Conservation (phyloP, 441 rosid species). For the Erysimum pusillum region DNA sequence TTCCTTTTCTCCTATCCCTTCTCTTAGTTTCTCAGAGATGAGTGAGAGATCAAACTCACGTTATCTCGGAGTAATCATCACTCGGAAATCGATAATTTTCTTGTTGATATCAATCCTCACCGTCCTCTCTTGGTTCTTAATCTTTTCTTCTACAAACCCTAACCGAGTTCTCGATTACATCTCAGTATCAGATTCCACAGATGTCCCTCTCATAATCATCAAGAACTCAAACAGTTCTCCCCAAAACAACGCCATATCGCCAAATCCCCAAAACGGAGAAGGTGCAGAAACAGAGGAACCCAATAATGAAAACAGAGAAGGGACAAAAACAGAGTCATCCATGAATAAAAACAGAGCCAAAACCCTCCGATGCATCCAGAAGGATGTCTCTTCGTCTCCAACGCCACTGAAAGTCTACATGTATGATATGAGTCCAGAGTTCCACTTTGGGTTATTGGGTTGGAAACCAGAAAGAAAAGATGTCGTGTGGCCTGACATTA, state of each 20-base stretch:
- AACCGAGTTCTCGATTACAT: slow-evolving; percentile 53
- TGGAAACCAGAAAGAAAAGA: slow-evolving; percentile 65
- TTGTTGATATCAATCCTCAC: slow-evolving; percentile 63
- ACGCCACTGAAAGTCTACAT: slow-evolving; percentile 73
- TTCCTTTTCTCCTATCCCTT: slow-evolving; percentile 40
- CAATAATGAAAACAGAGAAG: slow-evolving; percentile 27
- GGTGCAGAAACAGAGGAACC: slow-evolving; percentile 35
- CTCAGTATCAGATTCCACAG: slow-evolving; percentile 49
- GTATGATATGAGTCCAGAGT: slow-evolving; percentile 89
- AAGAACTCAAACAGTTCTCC: slow-evolving; percentile 36
- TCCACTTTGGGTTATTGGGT: slow-evolving; percentile 79
- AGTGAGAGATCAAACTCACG: slow-evolving; percentile 60
- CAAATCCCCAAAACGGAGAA: slow-evolving; percentile 44
- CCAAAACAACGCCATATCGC: slow-evolving; percentile 41
- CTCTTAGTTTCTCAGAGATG: slow-evolving; percentile 51
- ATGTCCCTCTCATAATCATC: slow-evolving; percentile 47
- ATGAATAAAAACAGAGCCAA: slow-evolving; percentile 18
- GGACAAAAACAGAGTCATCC: slow-evolving; percentile 32
- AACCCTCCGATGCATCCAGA: slow-evolving; percentile 41
- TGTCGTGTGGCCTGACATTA: slow-evolving; percentile 83
- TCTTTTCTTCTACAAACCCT: slow-evolving; percentile 65
- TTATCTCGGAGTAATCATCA: slow-evolving; percentile 44
- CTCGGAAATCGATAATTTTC: slow-evolving; percentile 59
- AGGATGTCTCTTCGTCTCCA: slow-evolving; percentile 29
- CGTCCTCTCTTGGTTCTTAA: slow-evolving; percentile 76